Evolutionary conservation across 768 basidiomycete genomes (phyloP).

Genomic region (Paxillus involutus): DNA sequence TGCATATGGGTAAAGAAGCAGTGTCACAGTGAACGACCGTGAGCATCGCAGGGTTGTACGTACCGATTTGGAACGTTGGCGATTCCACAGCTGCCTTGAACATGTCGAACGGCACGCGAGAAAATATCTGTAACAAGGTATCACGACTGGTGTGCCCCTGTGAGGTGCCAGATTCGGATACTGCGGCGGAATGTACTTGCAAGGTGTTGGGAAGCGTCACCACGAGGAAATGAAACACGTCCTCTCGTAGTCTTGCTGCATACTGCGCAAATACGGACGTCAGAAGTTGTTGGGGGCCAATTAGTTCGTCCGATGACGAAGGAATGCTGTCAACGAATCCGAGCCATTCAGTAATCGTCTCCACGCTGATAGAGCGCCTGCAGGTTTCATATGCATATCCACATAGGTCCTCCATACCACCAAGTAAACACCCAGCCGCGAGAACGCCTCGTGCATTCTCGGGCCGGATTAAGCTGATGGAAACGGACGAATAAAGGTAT

Average conservation of each 20-base stretch:
- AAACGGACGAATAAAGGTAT: conserved; percentile 75
- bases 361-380: conserved; percentile 71
- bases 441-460: conserved; percentile 85
- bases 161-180: conserved; percentile 38
- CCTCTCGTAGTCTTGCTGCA: conserved; percentile 71
- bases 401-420: conserved; percentile 85
- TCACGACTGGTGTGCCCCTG: conserved; percentile 53
- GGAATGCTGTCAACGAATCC: conserved; percentile 68
- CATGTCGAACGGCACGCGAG: conserved; percentile 82
- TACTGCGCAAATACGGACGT: conserved; percentile 74
- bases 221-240: conserved; percentile 77
- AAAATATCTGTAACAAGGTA: conserved; percentile 70
- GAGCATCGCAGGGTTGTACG: conserved; percentile 17
- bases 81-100: conserved; percentile 84
- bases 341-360: conserved; percentile 76
- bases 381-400: conserved; percentile 77
- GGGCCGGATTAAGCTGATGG: conserved; percentile 64
- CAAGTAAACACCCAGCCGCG: conserved; percentile 80
- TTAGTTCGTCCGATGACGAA: conserved; percentile 45
- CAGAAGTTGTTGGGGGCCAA: conserved; percentile 43
- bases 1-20: conserved; percentile 10
- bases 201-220: conserved; percentile 69
- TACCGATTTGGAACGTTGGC: conserved; percentile 77
- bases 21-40: conserved; percentile 4
- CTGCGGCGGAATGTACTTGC: conserved; percentile 47